Percentiles rank a stretch among this genome's conserved stretches.
phyloP scores from a whole-genome alignment of 2,329 filamentous ascomycete species.

The Allantophomopsis lycopodina region DNA sequence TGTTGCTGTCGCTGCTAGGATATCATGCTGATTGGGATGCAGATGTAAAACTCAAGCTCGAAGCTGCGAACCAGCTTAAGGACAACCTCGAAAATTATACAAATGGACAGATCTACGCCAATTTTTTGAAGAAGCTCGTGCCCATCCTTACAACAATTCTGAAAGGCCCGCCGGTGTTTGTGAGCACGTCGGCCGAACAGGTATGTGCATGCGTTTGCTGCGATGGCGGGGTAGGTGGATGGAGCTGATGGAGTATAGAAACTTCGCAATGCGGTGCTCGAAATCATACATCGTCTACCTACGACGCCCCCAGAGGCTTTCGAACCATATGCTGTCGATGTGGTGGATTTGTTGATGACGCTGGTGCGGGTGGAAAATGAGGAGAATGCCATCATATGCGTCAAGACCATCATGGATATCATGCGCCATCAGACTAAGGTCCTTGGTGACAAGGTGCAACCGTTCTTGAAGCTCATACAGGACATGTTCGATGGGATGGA shows the following conservation, averaged over 20 bases:
- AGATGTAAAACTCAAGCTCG: constrained; percentile 75
- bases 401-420: constrained; percentile 96
- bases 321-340: constrained; percentile 76
- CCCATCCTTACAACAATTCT: constrained; percentile 81
- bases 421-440: constrained; percentile 85
- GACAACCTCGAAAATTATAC: constrained; percentile 88
- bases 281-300: constrained; percentile 80
- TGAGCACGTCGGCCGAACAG: constrained; percentile 82
- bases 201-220: constrained; percentile 28
- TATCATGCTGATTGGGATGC: constrained; percentile 6
- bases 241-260: constrained; percentile 34
- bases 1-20: too few relatives aligned
- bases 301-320: constrained; percentile 65
- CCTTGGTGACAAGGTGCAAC: constrained; percentile 69
- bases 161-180: constrained; percentile 76
- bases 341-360: constrained; percentile 81
- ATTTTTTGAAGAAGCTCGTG: constrained; percentile 78
- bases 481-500: constrained; percentile 96
- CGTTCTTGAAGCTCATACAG: constrained; percentile 82
- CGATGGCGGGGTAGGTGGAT: not conserved
- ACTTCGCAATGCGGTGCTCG: constrained; percentile 83
- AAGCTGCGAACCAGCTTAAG: constrained; percentile 72
- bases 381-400: constrained; percentile 94
- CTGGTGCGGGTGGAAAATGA: constrained; percentile 89
- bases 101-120: constrained; percentile 58